Conservation (phyloP, 2,329 filamentous ascomycete genomes). For the Thyridium curvatum region DNA sequence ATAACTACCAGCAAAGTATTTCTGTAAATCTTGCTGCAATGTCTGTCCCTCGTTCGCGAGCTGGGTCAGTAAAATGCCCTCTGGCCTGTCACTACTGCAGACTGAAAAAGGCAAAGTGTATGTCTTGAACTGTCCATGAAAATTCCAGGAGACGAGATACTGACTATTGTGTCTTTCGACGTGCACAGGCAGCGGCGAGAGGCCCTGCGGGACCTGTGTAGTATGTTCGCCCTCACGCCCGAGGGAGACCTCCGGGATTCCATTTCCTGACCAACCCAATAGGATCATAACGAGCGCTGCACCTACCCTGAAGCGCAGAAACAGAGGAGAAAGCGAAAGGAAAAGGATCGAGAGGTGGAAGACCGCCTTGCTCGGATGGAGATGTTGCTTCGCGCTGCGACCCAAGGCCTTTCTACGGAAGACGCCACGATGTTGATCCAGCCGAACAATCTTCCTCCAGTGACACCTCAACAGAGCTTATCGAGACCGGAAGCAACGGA, state of each 20-base stretch:
- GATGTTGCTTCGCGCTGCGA: background rate
- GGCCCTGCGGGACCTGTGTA: slow-evolving; percentile 2
- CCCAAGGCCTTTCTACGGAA: background rate
- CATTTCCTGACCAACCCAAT: background rate
- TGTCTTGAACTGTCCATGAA: background rate
- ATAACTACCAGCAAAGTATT: too few species aligned
- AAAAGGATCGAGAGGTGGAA: background rate
- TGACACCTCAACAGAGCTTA: too few species aligned
- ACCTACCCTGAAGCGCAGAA: slow-evolving; percentile 2
- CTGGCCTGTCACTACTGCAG: slow-evolving; percentile 3
- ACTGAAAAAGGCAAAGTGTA: slow-evolving; percentile 5
- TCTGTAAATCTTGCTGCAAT: too few species aligned
- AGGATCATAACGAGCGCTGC: slow-evolving; percentile 3
- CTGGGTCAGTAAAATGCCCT: background rate
- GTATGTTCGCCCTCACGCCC: background rate
- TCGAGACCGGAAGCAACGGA: too few species aligned
- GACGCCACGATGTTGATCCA: too few species aligned
- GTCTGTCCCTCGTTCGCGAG: too few species aligned
- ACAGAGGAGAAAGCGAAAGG: slow-evolving; percentile 1
- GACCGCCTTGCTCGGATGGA: slow-evolving; percentile 4
- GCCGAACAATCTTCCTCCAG: too few species aligned
- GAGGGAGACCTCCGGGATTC: background rate
- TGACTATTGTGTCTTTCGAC: too few species aligned
- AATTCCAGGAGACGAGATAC: too few species aligned
- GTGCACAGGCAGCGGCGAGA: slow-evolving; percentile 1